Evolutionary conservation across 1,284 basidiomycete species (phyloP).

Genomic region (Erythrobasidium hasegawianum): DNA sequence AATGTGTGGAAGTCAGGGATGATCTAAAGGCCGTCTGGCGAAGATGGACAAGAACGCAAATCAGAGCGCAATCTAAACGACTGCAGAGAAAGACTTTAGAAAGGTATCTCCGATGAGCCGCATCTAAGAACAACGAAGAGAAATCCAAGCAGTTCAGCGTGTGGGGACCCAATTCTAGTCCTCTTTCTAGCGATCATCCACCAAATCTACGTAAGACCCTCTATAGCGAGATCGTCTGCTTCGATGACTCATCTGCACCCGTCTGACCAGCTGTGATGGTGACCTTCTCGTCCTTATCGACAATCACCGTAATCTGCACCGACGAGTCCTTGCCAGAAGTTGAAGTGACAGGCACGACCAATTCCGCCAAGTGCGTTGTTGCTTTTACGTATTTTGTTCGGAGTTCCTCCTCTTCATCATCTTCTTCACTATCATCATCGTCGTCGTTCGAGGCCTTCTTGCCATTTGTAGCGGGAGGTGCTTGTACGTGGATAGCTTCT

Average conservation of each 20-base stretch:
- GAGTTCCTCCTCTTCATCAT: constrained; percentile 55
- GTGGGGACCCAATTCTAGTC: no score
- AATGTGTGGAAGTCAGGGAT: no score
- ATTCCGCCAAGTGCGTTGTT: constrained; percentile 60
- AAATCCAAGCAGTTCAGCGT: no score
- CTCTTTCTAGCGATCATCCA: no score
- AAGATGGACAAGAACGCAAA: no score
- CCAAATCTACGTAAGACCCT: not conserved
- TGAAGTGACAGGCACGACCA: constrained; percentile 55
- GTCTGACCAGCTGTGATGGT: constrained; percentile 46
- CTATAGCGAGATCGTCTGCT: constrained; percentile 21
- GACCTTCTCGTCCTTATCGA: constrained; percentile 55
- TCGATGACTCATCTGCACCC: constrained; percentile 3
- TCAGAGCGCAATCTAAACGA: no score
- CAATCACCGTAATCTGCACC: constrained; percentile 41
- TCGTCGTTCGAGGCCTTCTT: constrained; percentile 37
- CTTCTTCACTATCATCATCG: constrained; percentile 54
- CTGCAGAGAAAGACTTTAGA: no score
- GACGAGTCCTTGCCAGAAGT: constrained; percentile 30
- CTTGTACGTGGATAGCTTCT: constrained; percentile 72
- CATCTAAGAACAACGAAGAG: no score
- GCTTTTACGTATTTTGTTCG: constrained; percentile 66
- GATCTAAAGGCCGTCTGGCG: no score
- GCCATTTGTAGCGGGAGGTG: constrained; percentile 42
- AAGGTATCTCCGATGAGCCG: no score